Percentiles rank a stretch among this genome's conserved stretches.
Evolutionary conservation across 1,284 basidiomycete species (phyloP).

Genomic region (Pseudozyma pruni): DNA sequence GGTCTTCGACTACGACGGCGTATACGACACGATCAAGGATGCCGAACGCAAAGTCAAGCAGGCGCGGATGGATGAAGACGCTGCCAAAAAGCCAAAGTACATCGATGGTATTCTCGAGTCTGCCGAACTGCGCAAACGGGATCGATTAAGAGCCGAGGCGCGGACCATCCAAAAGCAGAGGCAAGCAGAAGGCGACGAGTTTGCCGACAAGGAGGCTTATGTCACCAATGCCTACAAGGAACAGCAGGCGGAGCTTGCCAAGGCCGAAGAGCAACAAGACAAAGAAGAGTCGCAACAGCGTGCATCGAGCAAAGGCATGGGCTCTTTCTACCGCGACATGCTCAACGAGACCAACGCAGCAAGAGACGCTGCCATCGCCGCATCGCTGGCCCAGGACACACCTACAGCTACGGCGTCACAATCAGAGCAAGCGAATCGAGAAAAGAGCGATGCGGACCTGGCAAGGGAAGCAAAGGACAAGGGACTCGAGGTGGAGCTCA

Average conservation of each 20-base stretch:
- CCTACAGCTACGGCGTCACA: neutral
- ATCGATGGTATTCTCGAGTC: constrained; percentile 83
- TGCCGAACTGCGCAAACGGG: constrained; percentile 85
- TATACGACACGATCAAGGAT: constrained; percentile 95
- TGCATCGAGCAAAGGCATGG: constrained; percentile 81
- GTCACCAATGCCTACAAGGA: constrained; percentile 97
- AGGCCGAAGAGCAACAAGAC: constrained; percentile 77
- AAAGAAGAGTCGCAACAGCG: constrained; percentile 84
- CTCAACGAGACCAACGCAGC: constrained; percentile 54
- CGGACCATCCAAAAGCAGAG: constrained; percentile 96
- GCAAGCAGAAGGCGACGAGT: constrained; percentile 91
- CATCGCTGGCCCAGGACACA: constrained; percentile 14
- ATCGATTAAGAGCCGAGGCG: constrained; percentile 92
- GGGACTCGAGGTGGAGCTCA: constrained; percentile 90
- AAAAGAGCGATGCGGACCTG: constrained; percentile 74
- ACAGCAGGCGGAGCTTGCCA: constrained; percentile 90
- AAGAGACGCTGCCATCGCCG: constrained; percentile 59
- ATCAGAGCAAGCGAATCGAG: constrained; percentile 21
- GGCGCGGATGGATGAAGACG: constrained; percentile 75
- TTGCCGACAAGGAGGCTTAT: constrained; percentile 92
- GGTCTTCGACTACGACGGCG: constrained; percentile 94
- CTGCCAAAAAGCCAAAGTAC: constrained; percentile 82
- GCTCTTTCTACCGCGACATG: constrained; percentile 59
- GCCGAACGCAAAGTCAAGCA: constrained; percentile 75
- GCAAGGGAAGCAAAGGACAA: constrained; percentile 75